These are phyloP conservation scores for Tulasnella sp. DNA, from an alignment of 768 basidiomycete species.

Conservation along the genomic window DNA sequence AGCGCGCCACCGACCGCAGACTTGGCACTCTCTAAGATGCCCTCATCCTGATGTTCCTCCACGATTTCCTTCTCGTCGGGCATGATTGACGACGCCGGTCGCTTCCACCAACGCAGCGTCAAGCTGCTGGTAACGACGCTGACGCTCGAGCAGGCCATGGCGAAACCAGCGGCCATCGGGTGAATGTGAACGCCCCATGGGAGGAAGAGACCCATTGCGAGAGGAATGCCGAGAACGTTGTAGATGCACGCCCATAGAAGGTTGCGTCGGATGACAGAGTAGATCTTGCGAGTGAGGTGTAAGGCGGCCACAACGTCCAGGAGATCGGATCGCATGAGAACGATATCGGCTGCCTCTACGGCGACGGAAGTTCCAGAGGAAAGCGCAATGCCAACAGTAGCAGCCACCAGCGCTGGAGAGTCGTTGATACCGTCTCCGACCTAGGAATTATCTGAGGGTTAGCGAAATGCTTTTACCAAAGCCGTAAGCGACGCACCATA, in stretches of 20 bases:
- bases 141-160: slow-evolving; percentile 97
- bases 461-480: neutral
- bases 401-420: slow-evolving; percentile 92
- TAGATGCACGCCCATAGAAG: slow-evolving; percentile 96
- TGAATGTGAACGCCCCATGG: slow-evolving; percentile 90
- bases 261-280: slow-evolving; percentile 85
- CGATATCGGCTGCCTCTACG: slow-evolving; percentile 96
- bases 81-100: slow-evolving; percentile 68
- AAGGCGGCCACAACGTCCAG: slow-evolving; percentile 97
- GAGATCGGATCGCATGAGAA: slow-evolving; percentile 94
- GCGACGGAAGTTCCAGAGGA: slow-evolving; percentile 96
- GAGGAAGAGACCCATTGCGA: slow-evolving; percentile 95
- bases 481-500: slow-evolving; percentile 60
- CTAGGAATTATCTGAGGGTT: slow-evolving; percentile 41
- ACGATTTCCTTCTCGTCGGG: slow-evolving; percentile 47
- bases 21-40: slow-evolving; percentile 45
- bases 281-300: slow-evolving; percentile 83
- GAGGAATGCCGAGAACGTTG: slow-evolving; percentile 88
- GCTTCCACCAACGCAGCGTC: slow-evolving; percentile 77
- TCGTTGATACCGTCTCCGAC: slow-evolving; percentile 99
- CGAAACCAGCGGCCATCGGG: slow-evolving; percentile 97
- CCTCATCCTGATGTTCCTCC: slow-evolving; percentile 35
- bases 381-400: slow-evolving; percentile 93
- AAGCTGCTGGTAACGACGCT: slow-evolving; percentile 91
- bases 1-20: slow-evolving; percentile 47